Evolutionary conservation across 2,329 filamentous ascomycete species (phyloP), one percentile per base, ranked within the genome.

Genomic region (Bertia moriformis): DNA sequence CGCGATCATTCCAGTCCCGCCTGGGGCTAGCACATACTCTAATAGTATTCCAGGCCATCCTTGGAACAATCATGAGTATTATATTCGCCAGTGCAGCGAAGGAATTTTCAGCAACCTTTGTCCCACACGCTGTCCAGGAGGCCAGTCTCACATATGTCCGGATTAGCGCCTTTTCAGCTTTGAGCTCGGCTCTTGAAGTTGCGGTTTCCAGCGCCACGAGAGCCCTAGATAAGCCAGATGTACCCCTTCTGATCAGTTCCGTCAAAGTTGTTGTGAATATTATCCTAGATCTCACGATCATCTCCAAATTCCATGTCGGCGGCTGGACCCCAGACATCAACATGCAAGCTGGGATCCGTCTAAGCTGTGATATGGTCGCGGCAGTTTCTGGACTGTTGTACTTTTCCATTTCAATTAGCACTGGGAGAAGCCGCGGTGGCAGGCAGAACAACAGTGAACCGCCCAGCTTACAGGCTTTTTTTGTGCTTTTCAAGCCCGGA

Each of bases 211-310:
- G 67, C 1, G 67, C 69, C 0, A 83, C 78, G 0, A 60, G 79
- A 32, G 75, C 80, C 0, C 55, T 86, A 1, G 80, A 84, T 50
- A 67, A 72, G 38, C 79, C 79, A 0, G 78, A 85, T 48, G 74
- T 84, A 0, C 78, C 78, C 0, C 57, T 85, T 0, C 48, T 81
- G 1, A 78, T 84, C 44, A 82, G 70, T 50, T 67, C 63, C 0
- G 61, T 67, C 39, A 80, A 79, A 44, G 80, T 83, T 40, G 56
- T 61, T 0, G 52, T 81, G 43, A 84, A 84, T 46, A 84, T 85
- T 40, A 43, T 76, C 2, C 61, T 84, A 0, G 78, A 83, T 44
- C 49, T 84, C 40, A 57, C 84, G 1, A 49, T 85, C 27, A 73
- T 84, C 36, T 83, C 78, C 0, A 71, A 60, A 1, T 78, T 81